Base-by-base conservation (phyloP, 148 eudicot genomes). In the Dysphania ambrosioides region DNA sequence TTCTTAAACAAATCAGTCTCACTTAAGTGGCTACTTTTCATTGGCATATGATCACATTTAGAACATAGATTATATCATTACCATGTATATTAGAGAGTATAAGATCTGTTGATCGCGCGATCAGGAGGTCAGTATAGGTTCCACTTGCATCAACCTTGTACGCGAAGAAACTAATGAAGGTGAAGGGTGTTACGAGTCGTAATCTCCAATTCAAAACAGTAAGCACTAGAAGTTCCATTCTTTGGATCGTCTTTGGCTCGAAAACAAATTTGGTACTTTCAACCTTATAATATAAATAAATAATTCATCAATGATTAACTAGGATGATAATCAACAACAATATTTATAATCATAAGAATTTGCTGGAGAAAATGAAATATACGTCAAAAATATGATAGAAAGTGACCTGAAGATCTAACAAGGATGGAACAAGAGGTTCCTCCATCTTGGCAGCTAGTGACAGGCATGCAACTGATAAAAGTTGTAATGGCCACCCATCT, bases 391-490 rank as follows among this genome's bases (percentile, higher is more conserved):
- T 29, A 76, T 38, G 55, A 72, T 83, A 64, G 82, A 71, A 40
- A 57, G 44, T 71, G 72, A 80, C 97, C 95, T 94, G 98, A 84
- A 94, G 85, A 80, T 94, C 89, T 73, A 91, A 49, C 70, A 94
- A 85, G 68, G 91, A 87, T 86, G 98, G 98, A 91, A 91, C 96
- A 60, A 89, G 90, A 65, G 87, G 87, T 88, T 94, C 98, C 91
- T 94, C 98, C 98, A 94, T 89, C 82, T 94, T 94, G 80, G 98
- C 98, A 77, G 98, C 98, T 79, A 94, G 77, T 42, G 98, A 94
- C 81, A 94, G 76, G 78, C 98, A 94, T 74, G 98, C 97, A 72
- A 94, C 97, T 24, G 98, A 88, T 70, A 91, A 81, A 32, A 93
- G 91, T 86, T 94, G 98, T 88, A 88, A 66, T 29, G 97, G 88